Percentiles rank a stretch among this genome's conserved stretches.
Conservation (phyloP, 164 flowering plant genomes). For the Dillenia turbinata region DNA sequence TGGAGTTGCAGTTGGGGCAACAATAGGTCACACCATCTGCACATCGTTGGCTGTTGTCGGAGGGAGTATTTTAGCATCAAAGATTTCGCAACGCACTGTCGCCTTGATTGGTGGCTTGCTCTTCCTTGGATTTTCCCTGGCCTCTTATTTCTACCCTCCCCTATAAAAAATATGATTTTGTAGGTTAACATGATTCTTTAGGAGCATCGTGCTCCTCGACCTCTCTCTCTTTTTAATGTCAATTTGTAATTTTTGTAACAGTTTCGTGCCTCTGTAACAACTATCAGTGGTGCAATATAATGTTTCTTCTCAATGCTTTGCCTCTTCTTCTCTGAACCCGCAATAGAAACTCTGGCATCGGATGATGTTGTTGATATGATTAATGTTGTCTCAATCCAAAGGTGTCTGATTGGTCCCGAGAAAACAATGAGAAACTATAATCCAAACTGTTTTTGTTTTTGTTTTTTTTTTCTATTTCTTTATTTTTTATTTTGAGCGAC, state of each 20-base stretch:
- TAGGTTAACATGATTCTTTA: constrained; percentile 23
- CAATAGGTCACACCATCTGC: constrained; percentile 85
- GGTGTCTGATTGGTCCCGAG: too few species aligned
- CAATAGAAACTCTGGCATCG: too few species aligned
- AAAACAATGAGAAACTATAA: too few species aligned
- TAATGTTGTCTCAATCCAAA: too few species aligned
- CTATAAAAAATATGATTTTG: constrained; percentile 27
- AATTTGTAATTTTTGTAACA: not conserved
- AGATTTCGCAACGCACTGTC: constrained; percentile 92
- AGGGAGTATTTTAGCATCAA: constrained; percentile 99
- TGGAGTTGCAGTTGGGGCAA: constrained; percentile 97
- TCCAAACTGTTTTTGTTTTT: too few species aligned
- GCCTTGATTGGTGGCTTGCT: constrained; percentile 93
- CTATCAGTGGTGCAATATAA: too few species aligned
- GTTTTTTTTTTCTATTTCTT: too few species aligned
- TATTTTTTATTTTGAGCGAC: too few species aligned
- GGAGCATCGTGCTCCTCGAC: not conserved
- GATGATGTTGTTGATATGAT: too few species aligned
- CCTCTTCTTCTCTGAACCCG: too few species aligned
- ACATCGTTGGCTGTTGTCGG: constrained; percentile 97
- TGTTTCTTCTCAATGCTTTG: too few species aligned
- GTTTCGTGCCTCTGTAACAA: too few species aligned
- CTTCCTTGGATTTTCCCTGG: constrained; percentile 86
- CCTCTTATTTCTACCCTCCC: constrained; percentile 97
- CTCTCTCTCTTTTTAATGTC: not conserved